phyloP scores from a whole-genome alignment of 768 basidiomycete species.

The Rhodotorula sphaerocarpa region DNA sequence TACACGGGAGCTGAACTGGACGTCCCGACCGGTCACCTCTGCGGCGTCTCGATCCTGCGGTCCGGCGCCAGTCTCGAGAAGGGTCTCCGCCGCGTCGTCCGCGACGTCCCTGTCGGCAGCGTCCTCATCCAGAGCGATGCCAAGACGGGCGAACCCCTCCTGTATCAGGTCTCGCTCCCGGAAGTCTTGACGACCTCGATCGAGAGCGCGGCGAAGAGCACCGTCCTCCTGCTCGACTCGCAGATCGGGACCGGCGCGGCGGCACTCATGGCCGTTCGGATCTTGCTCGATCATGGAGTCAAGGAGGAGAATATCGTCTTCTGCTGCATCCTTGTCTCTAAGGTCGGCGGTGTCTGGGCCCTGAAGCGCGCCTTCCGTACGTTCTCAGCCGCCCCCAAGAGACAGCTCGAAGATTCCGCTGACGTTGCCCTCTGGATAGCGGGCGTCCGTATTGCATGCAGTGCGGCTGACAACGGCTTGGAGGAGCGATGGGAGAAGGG shows the following conservation, averaged over 20 bases:
- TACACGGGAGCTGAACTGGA: conserved; percentile 56
- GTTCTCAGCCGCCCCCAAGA: no score
- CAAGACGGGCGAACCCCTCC: conserved; percentile 72
- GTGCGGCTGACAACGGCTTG: conserved; percentile 69
- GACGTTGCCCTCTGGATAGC: conserved; percentile 32
- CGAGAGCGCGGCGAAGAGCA: conserved; percentile 58
- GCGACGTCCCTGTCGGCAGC: conserved; percentile 77
- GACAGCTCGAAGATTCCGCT: no score
- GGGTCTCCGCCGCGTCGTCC: conserved; percentile 79
- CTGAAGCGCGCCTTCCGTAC: conserved; percentile 73
- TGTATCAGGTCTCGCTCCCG: conserved; percentile 76
- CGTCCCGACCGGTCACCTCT: conserved; percentile 57
- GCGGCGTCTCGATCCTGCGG: conserved; percentile 67
- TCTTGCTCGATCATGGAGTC: conserved; percentile 86
- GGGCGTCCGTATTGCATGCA: conserved; percentile 58
- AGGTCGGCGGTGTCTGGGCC: conserved; percentile 67
- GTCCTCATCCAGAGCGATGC: conserved; percentile 83
- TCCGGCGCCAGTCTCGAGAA: conserved; percentile 85
- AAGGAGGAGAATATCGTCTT: conserved; percentile 50
- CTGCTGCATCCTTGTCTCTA: conserved; percentile 63
- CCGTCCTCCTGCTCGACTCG: conserved; percentile 82
- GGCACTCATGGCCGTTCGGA: conserved; percentile 85
- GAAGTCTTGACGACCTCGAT: conserved; percentile 56
- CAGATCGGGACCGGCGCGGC: conserved; percentile 86
- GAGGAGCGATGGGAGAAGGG: conserved; percentile 64